These are phyloP conservation scores for Sambucus nigra DNA, from an alignment of 129 eudicot species.

Conservation along the genomic window DNA sequence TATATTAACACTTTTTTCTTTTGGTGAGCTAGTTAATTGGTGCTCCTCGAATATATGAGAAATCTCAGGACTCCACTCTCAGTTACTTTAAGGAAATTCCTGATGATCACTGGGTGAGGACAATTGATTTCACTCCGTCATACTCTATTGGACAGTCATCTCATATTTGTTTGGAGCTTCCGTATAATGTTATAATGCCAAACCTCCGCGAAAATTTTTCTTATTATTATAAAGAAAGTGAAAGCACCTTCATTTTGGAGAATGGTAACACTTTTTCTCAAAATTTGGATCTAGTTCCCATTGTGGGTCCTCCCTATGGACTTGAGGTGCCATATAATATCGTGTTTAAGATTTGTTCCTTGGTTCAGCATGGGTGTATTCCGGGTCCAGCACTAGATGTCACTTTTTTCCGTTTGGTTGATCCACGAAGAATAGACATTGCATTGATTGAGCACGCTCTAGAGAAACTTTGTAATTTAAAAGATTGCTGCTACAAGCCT, in stretches of 20 bases:
- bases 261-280: constrained; percentile 38
- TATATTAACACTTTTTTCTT: not conserved
- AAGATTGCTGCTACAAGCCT: constrained; percentile 78
- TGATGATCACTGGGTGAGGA: constrained; percentile 75
- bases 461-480: constrained; percentile 43
- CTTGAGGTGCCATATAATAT: constrained; percentile 41
- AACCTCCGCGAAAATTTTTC: constrained; percentile 44
- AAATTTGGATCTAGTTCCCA: constrained; percentile 50
- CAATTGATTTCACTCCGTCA: constrained; percentile 66
- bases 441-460: constrained; percentile 49
- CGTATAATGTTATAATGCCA: constrained; percentile 36
- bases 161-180: constrained; percentile 57
- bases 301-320: constrained; percentile 41
- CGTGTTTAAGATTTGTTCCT: constrained; percentile 46
- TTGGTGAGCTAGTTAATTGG: constrained; percentile 41
- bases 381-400: constrained; percentile 62
- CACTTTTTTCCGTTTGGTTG: constrained; percentile 41
- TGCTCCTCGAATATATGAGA: constrained; percentile 63
- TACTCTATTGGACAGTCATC: constrained; percentile 71
- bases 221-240: constrained; percentile 37
- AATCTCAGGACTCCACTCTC: constrained; percentile 16
- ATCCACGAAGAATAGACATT: constrained; percentile 34
- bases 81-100: constrained; percentile 33
- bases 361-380: constrained; percentile 80
- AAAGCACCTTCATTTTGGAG: constrained; percentile 26